These are phyloP conservation scores for Seminavis robusta DNA, from an alignment of 108 stramenopile genomes.

Conservation along the genomic window DNA sequence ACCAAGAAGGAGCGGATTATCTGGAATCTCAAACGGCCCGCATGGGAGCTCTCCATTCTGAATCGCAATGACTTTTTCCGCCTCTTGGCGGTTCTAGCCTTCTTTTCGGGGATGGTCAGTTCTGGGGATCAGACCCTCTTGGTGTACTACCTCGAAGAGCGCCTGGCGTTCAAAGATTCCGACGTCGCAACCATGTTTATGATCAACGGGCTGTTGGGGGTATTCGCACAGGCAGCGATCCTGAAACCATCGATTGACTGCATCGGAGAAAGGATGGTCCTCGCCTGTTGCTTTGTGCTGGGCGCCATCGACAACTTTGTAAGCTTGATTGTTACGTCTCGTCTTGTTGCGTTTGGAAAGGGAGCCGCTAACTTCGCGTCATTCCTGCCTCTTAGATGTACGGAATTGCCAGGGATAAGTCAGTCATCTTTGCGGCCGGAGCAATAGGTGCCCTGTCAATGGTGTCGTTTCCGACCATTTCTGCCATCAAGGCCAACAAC, in stretches of 20 bases:
- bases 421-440: slow-evolving; percentile 55
- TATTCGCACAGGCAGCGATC: slow-evolving; percentile 63
- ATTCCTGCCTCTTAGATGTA: slow-evolving; percentile 64
- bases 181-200: slow-evolving; percentile 71
- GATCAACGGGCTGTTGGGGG: slow-evolving; percentile 62
- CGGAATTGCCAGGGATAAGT: slow-evolving; percentile 59
- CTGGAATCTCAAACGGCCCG: slow-evolving; percentile 34
- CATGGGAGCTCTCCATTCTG: slow-evolving; percentile 69
- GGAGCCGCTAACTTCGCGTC: slow-evolving; percentile 24
- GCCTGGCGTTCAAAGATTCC: slow-evolving; percentile 48
- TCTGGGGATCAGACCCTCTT: slow-evolving; percentile 69
- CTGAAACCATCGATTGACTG: slow-evolving; percentile 69
- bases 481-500: slow-evolving; percentile 84
- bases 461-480: slow-evolving; percentile 85
- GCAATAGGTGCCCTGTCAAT: slow-evolving; percentile 41
- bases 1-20: neutral
- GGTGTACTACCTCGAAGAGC: slow-evolving; percentile 80
- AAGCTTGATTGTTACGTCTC: too few species aligned
- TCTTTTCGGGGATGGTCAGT: slow-evolving; percentile 68
- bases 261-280: slow-evolving; percentile 64
- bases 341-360: too few species aligned
- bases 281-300: slow-evolving; percentile 53
- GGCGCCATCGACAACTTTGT: slow-evolving; percentile 44
- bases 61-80: slow-evolving; percentile 77
- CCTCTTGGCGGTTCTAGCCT: slow-evolving; percentile 63